phyloP scores from a whole-genome alignment of 1,284 basidiomycete genomes.

The Ganoderma meredithae region DNA sequence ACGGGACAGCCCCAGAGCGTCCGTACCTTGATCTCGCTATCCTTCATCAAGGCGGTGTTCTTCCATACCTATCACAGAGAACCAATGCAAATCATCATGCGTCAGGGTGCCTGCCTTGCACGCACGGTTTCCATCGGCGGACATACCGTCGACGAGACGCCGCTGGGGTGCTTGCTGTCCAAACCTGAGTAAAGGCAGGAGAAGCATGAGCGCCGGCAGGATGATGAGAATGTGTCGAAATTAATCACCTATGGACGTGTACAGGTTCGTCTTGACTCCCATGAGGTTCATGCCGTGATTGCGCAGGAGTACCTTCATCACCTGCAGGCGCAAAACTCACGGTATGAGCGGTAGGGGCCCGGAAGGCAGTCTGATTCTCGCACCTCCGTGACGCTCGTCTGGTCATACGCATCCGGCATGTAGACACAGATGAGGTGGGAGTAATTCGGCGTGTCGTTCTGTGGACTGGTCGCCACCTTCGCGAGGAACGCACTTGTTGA shows the following conservation, averaged over 20 bases:
- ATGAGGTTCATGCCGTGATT: constrained; percentile 68
- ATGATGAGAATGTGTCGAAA: constrained; percentile 11
- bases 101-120: background rate
- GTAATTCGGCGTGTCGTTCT: constrained; percentile 53
- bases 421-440: constrained; percentile 78
- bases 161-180: constrained; percentile 78
- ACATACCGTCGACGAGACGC: constrained; percentile 70
- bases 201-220: background rate
- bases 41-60: constrained; percentile 61
- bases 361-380: constrained; percentile 21
- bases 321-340: constrained; percentile 44
- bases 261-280: constrained; percentile 75
- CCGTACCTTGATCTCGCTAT: constrained; percentile 65
- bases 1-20: background rate
- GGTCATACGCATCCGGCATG: constrained; percentile 73
- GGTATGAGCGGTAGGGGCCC: background rate
- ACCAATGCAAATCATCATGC: constrained; percentile 5
- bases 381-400: constrained; percentile 62
- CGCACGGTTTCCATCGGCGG: constrained; percentile 6
- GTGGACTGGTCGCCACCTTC: constrained; percentile 71
- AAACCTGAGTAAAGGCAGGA: constrained; percentile 50
- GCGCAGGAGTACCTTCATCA: constrained; percentile 70
- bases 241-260: constrained; percentile 62
- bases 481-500: constrained; percentile 58
- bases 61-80: constrained; percentile 64